phyloP scores from a whole-genome alignment of 305 asterid species.

The Rubia tinctorum region DNA sequence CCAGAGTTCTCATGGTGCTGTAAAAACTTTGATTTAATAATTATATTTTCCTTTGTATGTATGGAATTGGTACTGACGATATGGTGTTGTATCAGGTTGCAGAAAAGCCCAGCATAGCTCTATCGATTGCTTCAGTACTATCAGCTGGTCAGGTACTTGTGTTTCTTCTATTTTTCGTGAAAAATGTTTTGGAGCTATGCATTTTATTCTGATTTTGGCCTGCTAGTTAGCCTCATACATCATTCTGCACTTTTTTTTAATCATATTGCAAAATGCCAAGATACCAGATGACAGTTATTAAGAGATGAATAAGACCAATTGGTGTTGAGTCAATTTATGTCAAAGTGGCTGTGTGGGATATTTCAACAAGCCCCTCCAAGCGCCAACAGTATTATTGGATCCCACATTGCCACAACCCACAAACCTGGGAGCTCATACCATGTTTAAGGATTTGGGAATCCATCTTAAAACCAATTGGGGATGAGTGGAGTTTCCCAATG shows the following conservation, averaged over 20 bases:
- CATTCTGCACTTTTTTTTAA: neutral
- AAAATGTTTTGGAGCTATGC: neutral
- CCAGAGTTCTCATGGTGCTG: slow-evolving; percentile 25
- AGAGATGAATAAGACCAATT: neutral
- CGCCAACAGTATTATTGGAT: too few relatives aligned
- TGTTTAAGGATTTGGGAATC: neutral
- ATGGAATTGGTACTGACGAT: neutral
- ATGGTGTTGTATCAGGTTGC: slow-evolving; percentile 55
- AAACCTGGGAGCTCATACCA: neutral
- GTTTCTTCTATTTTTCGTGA: slow-evolving; percentile 1
- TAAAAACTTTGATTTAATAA: neutral
- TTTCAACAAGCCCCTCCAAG: neutral
- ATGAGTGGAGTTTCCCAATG: neutral
- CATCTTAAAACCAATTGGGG: neutral
- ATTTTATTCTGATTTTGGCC: neutral
- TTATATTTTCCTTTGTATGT: neutral
- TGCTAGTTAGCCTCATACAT: neutral
- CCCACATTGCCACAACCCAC: neutral
- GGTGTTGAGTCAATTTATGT: neutral
- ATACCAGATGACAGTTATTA: neutral
- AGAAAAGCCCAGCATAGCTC: slow-evolving; percentile 94
- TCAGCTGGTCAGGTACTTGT: slow-evolving; percentile 70
- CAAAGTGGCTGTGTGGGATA: neutral
- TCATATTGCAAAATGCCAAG: neutral
- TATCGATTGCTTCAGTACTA: slow-evolving; percentile 73